Evolutionary conservation across 2,329 filamentous ascomycete genomes (phyloP), one percentile per base, ranked within the genome.

Genomic region (Alternaria panax): DNA sequence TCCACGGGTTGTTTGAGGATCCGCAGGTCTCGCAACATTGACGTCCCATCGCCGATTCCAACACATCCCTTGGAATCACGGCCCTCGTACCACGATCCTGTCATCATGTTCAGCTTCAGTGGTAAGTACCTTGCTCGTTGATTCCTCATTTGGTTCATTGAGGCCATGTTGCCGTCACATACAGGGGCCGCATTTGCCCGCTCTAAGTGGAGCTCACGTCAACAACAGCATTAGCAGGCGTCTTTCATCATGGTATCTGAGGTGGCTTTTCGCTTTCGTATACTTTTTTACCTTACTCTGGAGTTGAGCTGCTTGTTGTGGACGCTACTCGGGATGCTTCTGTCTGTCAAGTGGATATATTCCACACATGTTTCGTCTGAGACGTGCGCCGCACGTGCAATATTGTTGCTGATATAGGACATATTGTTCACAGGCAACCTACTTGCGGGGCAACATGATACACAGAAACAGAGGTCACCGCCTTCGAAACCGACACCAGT

Each of bases 401-500:
- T 65, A 62, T 58, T 60, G 59, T 61, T 63, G 69, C 74, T 77
- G 64, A 77, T 71, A 64, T 66, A 66, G 53, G 59, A 50, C 62
- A 57, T 25, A 46, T 59, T 43, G 47, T 51, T 36, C 63, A 48
- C 58, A 79, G 77, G 72, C 59, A 67, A 71, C 56, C 70, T 79
- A 52, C 71, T 79, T 59, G 76, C 76, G 38, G 76, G 76, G 36
- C 74, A 77, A 65, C 75, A 79, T 70, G 77, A 79, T 54, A 68
- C 69, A 43, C 63, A 75, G 57, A 75, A 78, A 63, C 74, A 77
- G 55, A 80, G 84, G 60, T 68, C 74, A 42, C 82, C 84, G 38
- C 85, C 85, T 45, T 72, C 82, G 32, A 73, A 73, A 58, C 80
- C 85, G 32, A 83, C 80, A 25, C 80, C 81, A 20, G 77, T 86